Evolutionary conservation across 2,329 filamentous ascomycete species (phyloP).

Genomic region (Parascedosporium putredinis): DNA sequence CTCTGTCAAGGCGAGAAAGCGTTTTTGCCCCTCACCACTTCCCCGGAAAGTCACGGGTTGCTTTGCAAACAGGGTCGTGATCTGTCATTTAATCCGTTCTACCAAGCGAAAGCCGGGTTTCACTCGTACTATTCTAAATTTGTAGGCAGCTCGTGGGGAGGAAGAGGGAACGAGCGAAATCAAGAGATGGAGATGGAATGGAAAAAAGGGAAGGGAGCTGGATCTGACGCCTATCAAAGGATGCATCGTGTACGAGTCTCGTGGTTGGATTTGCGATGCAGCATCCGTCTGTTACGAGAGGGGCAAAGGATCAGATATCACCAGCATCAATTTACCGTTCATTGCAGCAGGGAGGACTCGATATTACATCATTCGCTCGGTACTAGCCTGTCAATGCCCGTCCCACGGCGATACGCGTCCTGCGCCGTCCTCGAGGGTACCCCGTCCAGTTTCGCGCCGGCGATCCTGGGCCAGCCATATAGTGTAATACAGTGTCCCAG

Average conservation of each 20-base stretch:
- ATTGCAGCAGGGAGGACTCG: not conserved
- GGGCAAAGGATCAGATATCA: no score
- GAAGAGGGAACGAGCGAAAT: not conserved
- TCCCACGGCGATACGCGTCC: not conserved
- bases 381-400: not conserved
- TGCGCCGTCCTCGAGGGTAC: no score
- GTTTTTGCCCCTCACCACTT: slow-evolving; percentile 1
- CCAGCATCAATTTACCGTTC: no score
- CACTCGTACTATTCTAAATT: not conserved
- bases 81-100: not conserved
- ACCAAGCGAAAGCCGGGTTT: not conserved
- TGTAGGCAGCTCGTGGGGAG: not conserved
- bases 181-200: no score
- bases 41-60: not conserved
- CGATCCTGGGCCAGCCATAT: no score
- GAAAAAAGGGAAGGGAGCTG: no score
- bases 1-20: not conserved
- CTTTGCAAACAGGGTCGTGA: not conserved
- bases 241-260: no score
- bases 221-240: no score
- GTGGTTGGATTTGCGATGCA: not conserved
- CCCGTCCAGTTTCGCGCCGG: no score
- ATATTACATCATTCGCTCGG: slow-evolving; percentile 1
- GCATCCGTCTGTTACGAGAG: no score
- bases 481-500: no score